These are phyloP conservation scores for Hypomyces perniciosus DNA, from an alignment of 2,329 filamentous ascomycete species.

Conservation along the genomic window DNA sequence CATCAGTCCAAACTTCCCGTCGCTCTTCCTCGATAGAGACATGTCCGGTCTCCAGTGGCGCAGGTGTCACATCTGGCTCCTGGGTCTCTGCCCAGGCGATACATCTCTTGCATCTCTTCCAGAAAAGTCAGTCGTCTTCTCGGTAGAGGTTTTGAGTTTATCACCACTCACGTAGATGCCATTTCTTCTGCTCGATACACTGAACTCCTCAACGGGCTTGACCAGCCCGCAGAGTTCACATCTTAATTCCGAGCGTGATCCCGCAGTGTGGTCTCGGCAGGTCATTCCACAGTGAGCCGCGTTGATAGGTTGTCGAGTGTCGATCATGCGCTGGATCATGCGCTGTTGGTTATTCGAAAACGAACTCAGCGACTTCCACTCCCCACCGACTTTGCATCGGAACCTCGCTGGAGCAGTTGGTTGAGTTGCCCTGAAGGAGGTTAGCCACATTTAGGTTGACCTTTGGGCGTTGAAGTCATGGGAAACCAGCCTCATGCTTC, in stretches of 20 bases:
- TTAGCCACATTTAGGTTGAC: too few relatives aligned
- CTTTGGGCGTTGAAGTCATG: too few relatives aligned
- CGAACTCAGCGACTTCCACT: conserved; percentile 26
- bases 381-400: conserved; percentile 31
- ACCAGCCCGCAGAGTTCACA: conserved; percentile 28
- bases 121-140: conserved; percentile 6
- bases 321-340: conserved; percentile 18
- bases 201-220: conserved; percentile 26
- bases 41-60: conserved; percentile 27
- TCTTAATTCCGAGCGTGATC: conserved; percentile 19
- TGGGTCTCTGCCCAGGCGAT: conserved; percentile 31
- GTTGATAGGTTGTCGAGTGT: conserved; percentile 15
- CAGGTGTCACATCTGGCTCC: conserved; percentile 27
- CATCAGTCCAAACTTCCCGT: conserved; percentile 10
- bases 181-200: conserved; percentile 21
- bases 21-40: conserved; percentile 26
- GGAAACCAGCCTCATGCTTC: too few relatives aligned
- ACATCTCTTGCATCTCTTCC: conserved; percentile 30
- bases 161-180: conserved; percentile 25
- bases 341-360: conserved; percentile 31
- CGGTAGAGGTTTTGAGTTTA: neutral
- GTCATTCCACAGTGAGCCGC: conserved; percentile 31
- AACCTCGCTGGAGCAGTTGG: conserved; percentile 17
- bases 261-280: conserved; percentile 29
- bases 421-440: conserved; percentile 7